Percentiles rank a stretch among this genome's conserved stretches.
Evolutionary conservation across 1,284 basidiomycete species (phyloP).

Genomic region (Ceratobasidium sp.): DNA sequence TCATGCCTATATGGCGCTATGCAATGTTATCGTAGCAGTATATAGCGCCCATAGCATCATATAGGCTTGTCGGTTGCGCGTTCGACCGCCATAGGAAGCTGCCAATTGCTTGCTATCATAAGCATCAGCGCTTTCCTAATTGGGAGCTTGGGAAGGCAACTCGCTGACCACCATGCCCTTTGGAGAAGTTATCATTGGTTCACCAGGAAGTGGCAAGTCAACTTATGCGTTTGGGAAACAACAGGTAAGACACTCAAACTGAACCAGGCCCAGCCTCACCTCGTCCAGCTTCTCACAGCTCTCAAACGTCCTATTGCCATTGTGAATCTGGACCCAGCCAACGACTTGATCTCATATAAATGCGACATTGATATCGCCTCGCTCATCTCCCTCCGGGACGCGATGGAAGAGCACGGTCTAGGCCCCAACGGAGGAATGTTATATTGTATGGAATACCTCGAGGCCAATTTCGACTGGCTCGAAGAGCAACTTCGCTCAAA

Average conservation of each 20-base stretch:
- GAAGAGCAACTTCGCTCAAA: conserved; percentile 51
- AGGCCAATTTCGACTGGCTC: conserved; percentile 95
- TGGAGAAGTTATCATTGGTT: conserved; percentile 87
- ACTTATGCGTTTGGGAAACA: conserved; percentile 94
- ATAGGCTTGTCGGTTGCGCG: neutral
- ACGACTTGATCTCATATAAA: conserved; percentile 88
- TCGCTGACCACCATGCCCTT: no score
- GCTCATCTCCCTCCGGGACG: conserved; percentile 87
- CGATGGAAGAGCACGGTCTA: conserved; percentile 83
- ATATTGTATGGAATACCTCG: conserved; percentile 97
- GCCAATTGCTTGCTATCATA: neutral
- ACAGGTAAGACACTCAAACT: conserved; percentile 55
- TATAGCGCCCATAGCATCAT: neutral
- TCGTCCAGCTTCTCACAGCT: conserved; percentile 75
- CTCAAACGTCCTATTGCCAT: conserved; percentile 85
- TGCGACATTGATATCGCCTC: conserved; percentile 86
- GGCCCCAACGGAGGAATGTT: conserved; percentile 98
- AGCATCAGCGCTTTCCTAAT: neutral
- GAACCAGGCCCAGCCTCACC: neutral
- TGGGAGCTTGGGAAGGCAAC: neutral
- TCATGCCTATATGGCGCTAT: neutral
- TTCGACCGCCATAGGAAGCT: neutral
- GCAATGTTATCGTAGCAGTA: neutral
- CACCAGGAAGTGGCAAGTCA: conserved; percentile 92
- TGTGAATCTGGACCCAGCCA: conserved; percentile 96